These are phyloP conservation scores for Chamaecrista fasciculata DNA, from an alignment of 306 rosid genomes.

Conservation along the genomic window DNA sequence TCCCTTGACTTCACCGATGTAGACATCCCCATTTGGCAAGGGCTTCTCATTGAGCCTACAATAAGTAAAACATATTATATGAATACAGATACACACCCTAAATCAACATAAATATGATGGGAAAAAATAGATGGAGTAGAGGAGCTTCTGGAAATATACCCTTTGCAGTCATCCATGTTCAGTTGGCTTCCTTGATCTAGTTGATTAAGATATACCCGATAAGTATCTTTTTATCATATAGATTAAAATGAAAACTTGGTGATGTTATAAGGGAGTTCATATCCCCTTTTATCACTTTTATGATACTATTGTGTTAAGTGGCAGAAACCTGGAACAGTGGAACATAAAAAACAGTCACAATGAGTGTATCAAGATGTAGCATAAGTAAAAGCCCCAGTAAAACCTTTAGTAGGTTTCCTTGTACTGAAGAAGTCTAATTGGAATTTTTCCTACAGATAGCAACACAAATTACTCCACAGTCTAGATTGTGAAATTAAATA, in stretches of 20 bases:
- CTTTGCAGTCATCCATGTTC: slow-evolving; percentile 51
- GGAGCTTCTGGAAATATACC: slow-evolving; percentile 40
- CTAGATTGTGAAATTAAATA: not conserved
- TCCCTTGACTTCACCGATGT: slow-evolving; percentile 56
- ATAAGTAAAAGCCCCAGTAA: not conserved
- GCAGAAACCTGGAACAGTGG: slow-evolving; percentile 13
- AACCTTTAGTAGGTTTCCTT: slow-evolving; percentile 19
- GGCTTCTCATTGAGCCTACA: slow-evolving; percentile 52
- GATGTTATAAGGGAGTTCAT: slow-evolving; percentile 19
- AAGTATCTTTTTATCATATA: slow-evolving; percentile 23
- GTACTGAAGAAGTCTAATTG: slow-evolving; percentile 6
- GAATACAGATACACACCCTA: slow-evolving; percentile 8
- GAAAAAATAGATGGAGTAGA: not conserved
- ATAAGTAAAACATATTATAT: slow-evolving; percentile 21
- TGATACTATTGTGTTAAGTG: not conserved
- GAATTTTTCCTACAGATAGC: slow-evolving; percentile 14
- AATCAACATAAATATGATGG: slow-evolving; percentile 15
- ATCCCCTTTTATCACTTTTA: slow-evolving; percentile 29
- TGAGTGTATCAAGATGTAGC: slow-evolving; percentile 16
- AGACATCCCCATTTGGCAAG: slow-evolving; percentile 70
- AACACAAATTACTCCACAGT: not conserved
- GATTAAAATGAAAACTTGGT: slow-evolving; percentile 18
- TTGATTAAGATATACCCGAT: slow-evolving; percentile 23
- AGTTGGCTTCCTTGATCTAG: slow-evolving; percentile 23
- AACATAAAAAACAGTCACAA: slow-evolving; percentile 24